phyloP scores from a whole-genome alignment of 805 yeast species.

The Candida nanaspora region DNA sequence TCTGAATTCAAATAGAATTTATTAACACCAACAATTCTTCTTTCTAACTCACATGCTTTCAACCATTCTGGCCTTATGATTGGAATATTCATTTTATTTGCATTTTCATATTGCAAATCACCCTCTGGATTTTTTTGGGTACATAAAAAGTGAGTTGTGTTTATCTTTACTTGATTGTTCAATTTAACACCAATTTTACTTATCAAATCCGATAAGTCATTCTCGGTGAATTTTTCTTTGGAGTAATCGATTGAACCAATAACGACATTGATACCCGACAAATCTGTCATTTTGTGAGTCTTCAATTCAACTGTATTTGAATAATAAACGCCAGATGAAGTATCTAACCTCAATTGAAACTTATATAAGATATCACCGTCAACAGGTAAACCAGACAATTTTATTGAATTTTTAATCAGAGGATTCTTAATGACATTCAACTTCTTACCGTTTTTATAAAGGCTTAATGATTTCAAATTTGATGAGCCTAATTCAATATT shows the following conservation, averaged over 20 bases:
- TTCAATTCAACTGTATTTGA: constrained; percentile 63
- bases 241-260: constrained; percentile 65
- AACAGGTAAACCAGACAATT: constrained; percentile 84
- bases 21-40: constrained; percentile 88
- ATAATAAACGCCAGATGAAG: constrained; percentile 81
- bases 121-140: constrained; percentile 54
- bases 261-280: constrained; percentile 88
- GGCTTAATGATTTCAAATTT: constrained; percentile 61
- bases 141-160: constrained; percentile 90
- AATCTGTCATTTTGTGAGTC: constrained; percentile 95
- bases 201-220: constrained; percentile 61
- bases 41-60: constrained; percentile 84
- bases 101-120: constrained; percentile 61
- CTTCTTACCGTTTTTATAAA: constrained; percentile 69
- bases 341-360: constrained; percentile 73
- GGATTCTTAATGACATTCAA: constrained; percentile 84
- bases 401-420: constrained; percentile 66
- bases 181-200: constrained; percentile 73
- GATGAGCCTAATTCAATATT: constrained; percentile 78
- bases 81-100: constrained; percentile 82
- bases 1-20: constrained; percentile 65
- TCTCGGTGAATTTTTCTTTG: constrained; percentile 37
- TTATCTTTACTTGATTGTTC: constrained; percentile 68
- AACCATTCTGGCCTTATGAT: constrained; percentile 96
- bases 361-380: constrained; percentile 75